Evolutionary conservation across 2,329 filamentous ascomycete species (phyloP), one percentile per base, ranked within the genome.

Genomic region (Cadophora luteo-olivacea): DNA sequence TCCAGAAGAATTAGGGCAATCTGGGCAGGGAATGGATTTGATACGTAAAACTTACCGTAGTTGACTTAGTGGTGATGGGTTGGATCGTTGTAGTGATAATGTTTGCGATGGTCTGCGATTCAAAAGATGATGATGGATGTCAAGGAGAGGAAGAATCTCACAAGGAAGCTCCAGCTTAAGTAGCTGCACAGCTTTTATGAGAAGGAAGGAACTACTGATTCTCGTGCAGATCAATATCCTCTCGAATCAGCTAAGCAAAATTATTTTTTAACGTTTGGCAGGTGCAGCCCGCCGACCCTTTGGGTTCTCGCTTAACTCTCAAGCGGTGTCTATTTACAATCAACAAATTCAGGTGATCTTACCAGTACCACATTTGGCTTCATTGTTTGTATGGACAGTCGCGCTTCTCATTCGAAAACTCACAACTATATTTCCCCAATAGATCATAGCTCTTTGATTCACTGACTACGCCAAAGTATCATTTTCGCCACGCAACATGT

Each of bases 101-200:
- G 33, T 16, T 14, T 60, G 33, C 36, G 57, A 25, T 45, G 9
- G 2, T 60, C 14, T 41, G 33, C 36, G 8, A 45, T 41, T 12
- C n/a, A 29, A 45, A 45, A 41, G 57, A 14, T 60, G 57, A 60
- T 60, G 57, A 45, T 60, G 12, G 9, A 29, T 60, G n/a, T 41
- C 36, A 41, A 25, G 33, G 38, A 60, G 33, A 45, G 36, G 33
- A 22, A 16, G 36, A 24, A 3, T n/a, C 12, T 38, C 11, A 11
- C 33, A 60, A 36, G 33, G 4, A 60, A 60, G 11, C 12, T 9
- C 52, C 5, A 33, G 25, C 14, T 41, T 60, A 25, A 25, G 22
- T 41, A 38, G 33, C 9, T 5, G 38, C 5, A 25, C 5, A 41
- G 9, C 19, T 4, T 14, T 12, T 5, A 25, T 2, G n/a, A 29